Base-by-base conservation (phyloP, 1,284 basidiomycete genomes). In the Moesziomyces aphidis region DNA sequence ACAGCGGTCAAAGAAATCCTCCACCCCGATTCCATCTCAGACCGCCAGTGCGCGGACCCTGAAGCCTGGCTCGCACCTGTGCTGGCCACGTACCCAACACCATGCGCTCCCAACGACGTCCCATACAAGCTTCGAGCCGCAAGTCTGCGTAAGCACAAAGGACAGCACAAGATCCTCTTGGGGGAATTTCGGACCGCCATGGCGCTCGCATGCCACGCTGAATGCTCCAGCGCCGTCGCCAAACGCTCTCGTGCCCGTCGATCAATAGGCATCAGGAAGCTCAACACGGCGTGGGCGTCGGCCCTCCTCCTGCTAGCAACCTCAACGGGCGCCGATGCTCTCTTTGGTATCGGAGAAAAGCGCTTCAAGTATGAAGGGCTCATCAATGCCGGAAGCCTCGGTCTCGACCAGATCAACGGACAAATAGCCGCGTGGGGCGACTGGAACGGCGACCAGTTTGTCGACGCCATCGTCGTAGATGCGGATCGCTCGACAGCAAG, bases 341-440 rank as follows among this genome's bases (percentile, higher is more conserved):
- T 74, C 43, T 70, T 76, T 26, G 78, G 79, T 17, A 67, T 78
- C 46, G 80, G 74, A 11, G 66, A 82, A 50, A 81, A 95, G 84
- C 88, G 93, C 46, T 97, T 95, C 87, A 90, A 89, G n/a, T 90
- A 91, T 56, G 95, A 96, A 79, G 89, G 91, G 0, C 88, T 98
- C 50, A 88, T 97, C 65, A 88, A 90, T 73, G 91, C 94, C 1
- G 95, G 94, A 2, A 86, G 89, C 0, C 87, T 97, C 77, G 95
- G 95, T 1, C 86, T 99, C 21, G 77, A 75, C 21, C 88, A 88
- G 43, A 87, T 87, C n/a, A 72, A 90, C 44, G 90, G 89, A 23
- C 89, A 92, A 60, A 88, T 97, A 28, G 88, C 93, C 51, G 95
- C 95, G 2, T 92, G 95, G 80, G 96, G 94, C 31, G 96, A 99